These are phyloP conservation scores for Syncephalastrum contaminatum DNA, from an alignment of 371 early-diverging fungal genomes.

Conservation along the genomic window DNA sequence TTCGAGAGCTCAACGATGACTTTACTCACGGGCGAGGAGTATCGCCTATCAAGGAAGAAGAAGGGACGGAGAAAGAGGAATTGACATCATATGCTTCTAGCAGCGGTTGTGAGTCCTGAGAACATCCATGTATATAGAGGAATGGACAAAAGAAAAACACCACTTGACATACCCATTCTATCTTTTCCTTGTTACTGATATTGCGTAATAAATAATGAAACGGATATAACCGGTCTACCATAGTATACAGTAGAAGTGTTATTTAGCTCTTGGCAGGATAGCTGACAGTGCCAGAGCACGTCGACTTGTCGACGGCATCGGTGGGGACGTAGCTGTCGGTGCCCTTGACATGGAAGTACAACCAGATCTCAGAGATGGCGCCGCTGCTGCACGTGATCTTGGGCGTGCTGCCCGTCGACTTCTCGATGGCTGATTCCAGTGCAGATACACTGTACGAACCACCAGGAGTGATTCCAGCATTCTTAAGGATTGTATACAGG, in stretches of 20 bases:
- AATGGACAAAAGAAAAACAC: too few relatives aligned
- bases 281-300: conserved; percentile 39
- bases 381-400: conserved; percentile 42
- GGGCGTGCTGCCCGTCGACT: conserved; percentile 44
- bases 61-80: too few relatives aligned
- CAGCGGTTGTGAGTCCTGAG: too few relatives aligned
- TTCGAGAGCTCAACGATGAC: too few relatives aligned
- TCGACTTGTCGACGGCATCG: conserved; percentile 22
- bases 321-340: conserved; percentile 23
- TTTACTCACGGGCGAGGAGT: too few relatives aligned
- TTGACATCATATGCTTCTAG: too few relatives aligned
- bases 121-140: too few relatives aligned
- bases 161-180: too few relatives aligned
- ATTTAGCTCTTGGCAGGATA: conserved; percentile 41
- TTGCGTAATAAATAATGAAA: not conserved
- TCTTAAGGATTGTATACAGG: conserved; percentile 54
- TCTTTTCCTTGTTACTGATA: too few relatives aligned
- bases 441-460: conserved; percentile 44
- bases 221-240: too few relatives aligned
- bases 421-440: conserved; percentile 54
- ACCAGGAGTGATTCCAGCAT: conserved; percentile 65
- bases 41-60: not conserved
- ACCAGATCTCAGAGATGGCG: conserved; percentile 35
- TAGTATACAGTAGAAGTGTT: not conserved
- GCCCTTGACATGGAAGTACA: conserved; percentile 33